Percentiles rank a stretch among this genome's conserved stretches.
These are phyloP conservation scores for Aspergillus aculeatinus DNA, from an alignment of 2,329 filamentous ascomycete species.

Conservation along the genomic window DNA sequence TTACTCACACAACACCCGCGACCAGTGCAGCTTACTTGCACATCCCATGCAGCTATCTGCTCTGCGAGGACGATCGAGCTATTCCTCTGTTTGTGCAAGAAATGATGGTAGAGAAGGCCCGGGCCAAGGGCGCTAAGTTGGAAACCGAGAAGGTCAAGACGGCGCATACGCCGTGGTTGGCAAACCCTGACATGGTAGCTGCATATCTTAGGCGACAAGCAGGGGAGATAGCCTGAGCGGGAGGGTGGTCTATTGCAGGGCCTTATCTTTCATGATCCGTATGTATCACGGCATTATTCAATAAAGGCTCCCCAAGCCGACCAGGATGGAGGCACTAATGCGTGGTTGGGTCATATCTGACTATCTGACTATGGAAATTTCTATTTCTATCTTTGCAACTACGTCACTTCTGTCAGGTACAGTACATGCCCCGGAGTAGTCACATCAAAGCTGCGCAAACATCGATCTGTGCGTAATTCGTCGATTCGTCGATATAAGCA, in stretches of 20 bases:
- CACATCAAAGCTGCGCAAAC: background rate
- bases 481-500: background rate
- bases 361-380: too few relatives aligned
- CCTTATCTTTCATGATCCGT: background rate
- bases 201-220: constrained; percentile 15
- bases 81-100: constrained; percentile 33
- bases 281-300: background rate
- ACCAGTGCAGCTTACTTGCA: constrained; percentile 27
- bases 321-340: background rate
- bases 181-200: constrained; percentile 20
- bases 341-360: background rate
- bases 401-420: background rate
- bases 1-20: constrained; percentile 27
- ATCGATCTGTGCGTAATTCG: background rate
- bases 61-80: constrained; percentile 32
- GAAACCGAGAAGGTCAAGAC: constrained; percentile 31
- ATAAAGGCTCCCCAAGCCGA: background rate
- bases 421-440: background rate
- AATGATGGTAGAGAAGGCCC: constrained; percentile 31
- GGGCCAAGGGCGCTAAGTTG: constrained; percentile 26
- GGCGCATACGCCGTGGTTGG: constrained; percentile 33
- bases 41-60: constrained; percentile 28
- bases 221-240: too few relatives aligned
- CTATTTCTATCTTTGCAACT: background rate
- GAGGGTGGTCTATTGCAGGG: background rate